Conservation (phyloP, 805 yeast species). For the Wickerhamiella dianesei region DNA sequence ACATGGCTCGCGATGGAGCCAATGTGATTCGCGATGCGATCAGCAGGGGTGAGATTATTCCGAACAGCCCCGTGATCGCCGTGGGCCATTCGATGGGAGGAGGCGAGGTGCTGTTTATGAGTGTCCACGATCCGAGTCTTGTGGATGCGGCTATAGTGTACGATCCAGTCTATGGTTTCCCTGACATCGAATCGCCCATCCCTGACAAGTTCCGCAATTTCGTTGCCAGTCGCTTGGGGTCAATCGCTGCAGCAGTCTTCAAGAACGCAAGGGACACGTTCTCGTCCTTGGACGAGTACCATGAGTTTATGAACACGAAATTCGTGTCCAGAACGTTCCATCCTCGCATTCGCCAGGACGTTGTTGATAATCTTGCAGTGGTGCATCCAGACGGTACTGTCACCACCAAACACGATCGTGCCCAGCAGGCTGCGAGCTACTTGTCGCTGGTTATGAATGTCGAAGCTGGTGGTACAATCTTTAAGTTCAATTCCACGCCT, state of each 20-base stretch:
- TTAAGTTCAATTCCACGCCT: slow-evolving; percentile 32
- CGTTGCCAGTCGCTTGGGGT: no score
- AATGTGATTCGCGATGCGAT: slow-evolving; percentile 24
- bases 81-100: slow-evolving; percentile 77
- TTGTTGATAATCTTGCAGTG: slow-evolving; percentile 29
- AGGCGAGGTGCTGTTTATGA: slow-evolving; percentile 35
- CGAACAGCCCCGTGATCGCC: slow-evolving; percentile 25
- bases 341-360: slow-evolving; percentile 33
- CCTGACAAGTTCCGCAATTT: neutral
- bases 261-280: slow-evolving; percentile 31
- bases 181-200: neutral
- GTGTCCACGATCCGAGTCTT: slow-evolving; percentile 37
- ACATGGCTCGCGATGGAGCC: slow-evolving; percentile 48
- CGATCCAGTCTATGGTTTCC: slow-evolving; percentile 41
- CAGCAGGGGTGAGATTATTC: slow-evolving; percentile 26
- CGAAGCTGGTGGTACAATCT: slow-evolving; percentile 7
- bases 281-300: slow-evolving; percentile 31
- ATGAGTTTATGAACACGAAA: slow-evolving; percentile 29
- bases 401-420: slow-evolving; percentile 29
- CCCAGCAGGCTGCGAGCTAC: slow-evolving; percentile 42
- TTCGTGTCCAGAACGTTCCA: slow-evolving; percentile 37
- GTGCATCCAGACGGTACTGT: slow-evolving; percentile 26
- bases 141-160: slow-evolving; percentile 41
- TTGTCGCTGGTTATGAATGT: slow-evolving; percentile 24
- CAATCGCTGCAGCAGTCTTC: slow-evolving; percentile 24